A percentile compares a stretch with the other conserved stretches of the same genome.
phyloP scores from a whole-genome alignment of 768 basidiomycete genomes.

The Chiua virens region DNA sequence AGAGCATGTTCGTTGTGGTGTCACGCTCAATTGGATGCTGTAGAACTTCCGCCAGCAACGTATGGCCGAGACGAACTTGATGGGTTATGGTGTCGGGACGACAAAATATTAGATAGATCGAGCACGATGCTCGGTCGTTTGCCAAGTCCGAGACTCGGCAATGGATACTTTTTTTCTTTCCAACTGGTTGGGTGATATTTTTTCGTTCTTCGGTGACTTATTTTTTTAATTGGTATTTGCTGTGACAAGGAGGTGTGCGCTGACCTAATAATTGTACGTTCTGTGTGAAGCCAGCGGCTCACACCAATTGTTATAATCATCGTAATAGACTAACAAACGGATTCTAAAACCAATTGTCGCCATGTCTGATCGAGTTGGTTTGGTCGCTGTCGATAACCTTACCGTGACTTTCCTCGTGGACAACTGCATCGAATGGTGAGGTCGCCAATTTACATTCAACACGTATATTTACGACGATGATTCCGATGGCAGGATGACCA shows the following conservation, averaged over 20 bases:
- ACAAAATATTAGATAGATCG: conserved; percentile 20
- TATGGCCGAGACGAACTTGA: conserved; percentile 60
- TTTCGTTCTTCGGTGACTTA: conserved; percentile 11
- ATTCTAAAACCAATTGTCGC: neutral
- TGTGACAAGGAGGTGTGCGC: neutral
- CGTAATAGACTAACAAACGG: neutral
- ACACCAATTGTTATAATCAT: too few species aligned
- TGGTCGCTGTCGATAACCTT: conserved; percentile 37
- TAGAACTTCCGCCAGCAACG: conserved; percentile 76
- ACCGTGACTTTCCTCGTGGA: conserved; percentile 70
- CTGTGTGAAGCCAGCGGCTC: too few species aligned
- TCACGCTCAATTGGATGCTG: conserved; percentile 1
- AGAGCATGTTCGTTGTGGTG: neutral
- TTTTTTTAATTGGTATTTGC: neutral
- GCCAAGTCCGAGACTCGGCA: neutral
- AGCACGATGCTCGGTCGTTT: too few species aligned
- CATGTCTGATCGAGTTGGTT: conserved; percentile 20
- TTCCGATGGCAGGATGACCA: conserved; percentile 60
- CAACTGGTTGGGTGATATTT: neutral
- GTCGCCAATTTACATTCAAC: neutral
- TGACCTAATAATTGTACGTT: neutral
- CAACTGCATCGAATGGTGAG: conserved; percentile 77
- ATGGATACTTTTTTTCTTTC: neutral
- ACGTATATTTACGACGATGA: neutral
- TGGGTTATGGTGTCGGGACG: conserved; percentile 60